These are phyloP conservation scores for Microbotryum saponariae DNA, from an alignment of 1,284 basidiomycete species.

Conservation along the genomic window DNA sequence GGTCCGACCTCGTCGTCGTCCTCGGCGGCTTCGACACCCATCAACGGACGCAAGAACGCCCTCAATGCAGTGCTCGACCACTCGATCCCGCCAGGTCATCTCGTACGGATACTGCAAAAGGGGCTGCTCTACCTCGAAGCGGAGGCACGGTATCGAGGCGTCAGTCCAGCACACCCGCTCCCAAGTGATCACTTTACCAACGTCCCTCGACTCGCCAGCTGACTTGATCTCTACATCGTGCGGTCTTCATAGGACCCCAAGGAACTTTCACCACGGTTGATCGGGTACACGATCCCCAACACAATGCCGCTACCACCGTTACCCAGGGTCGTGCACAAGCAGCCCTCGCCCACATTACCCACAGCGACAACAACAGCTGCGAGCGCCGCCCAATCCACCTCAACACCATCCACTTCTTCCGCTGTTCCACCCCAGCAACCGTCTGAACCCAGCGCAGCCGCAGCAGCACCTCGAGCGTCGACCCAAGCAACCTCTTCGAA, in stretches of 20 bases:
- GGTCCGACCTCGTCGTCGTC: constrained; percentile 30
- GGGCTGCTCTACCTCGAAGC: constrained; percentile 74
- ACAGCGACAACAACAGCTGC: neutral
- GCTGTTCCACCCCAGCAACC: neutral
- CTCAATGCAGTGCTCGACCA: constrained; percentile 37
- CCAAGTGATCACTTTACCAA: neutral
- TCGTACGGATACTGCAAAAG: constrained; percentile 69
- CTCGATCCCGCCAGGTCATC: constrained; percentile 69
- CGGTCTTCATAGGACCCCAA: constrained; percentile 5
- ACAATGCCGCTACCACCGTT: constrained; percentile 32
- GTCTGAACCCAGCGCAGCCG: neutral
- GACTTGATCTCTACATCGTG: neutral
- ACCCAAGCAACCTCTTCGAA: neutral
- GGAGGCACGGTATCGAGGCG: constrained; percentile 48
- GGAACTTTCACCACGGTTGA: constrained; percentile 16
- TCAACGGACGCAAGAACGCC: neutral
- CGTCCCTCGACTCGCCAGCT: neutral
- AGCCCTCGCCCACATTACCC: constrained; percentile 15
- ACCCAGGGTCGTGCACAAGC: constrained; percentile 17
- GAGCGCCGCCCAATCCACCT: neutral
- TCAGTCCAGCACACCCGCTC: constrained; percentile 6
- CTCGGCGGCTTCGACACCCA: neutral
- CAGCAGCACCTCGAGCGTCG: no score
- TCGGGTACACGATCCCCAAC: constrained; percentile 32
- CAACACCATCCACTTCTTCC: neutral